A percentile compares a stretch with the other conserved stretches of the same genome.
phyloP scores from a whole-genome alignment of 352 stramenopile species.

The Thraustochytrium striatum region DNA sequence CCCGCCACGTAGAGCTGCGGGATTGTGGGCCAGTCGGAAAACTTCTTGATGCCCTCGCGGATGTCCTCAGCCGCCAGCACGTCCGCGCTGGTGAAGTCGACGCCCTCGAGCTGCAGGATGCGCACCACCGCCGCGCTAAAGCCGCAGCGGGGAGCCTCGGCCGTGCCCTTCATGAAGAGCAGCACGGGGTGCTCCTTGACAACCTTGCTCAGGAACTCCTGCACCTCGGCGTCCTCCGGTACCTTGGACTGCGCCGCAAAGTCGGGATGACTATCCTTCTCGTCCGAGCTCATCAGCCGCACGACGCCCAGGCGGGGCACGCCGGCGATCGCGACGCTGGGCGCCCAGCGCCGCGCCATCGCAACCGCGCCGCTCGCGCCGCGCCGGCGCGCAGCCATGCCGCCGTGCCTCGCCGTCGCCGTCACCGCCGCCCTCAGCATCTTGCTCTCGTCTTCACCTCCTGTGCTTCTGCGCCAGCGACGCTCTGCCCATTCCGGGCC shows the following conservation, averaged over 20 bases:
- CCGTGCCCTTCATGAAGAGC: slow-evolving; percentile 99
- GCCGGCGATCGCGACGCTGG: slow-evolving; percentile 6
- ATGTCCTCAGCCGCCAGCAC: slow-evolving; percentile 85
- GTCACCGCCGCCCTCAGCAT: neutral
- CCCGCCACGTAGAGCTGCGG: slow-evolving; percentile 98
- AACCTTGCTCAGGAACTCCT: slow-evolving; percentile 76
- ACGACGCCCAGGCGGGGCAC: no score
- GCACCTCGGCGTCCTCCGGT: slow-evolving; percentile 72
- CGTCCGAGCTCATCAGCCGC: neutral
- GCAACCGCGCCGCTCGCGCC: neutral
- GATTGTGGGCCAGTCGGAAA: slow-evolving; percentile 70
- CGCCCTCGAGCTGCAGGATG: slow-evolving; percentile 75
- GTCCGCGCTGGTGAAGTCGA: slow-evolving; percentile 96
- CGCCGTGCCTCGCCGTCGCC: neutral
- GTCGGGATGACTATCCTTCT: slow-evolving; percentile 71
- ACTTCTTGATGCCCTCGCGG: slow-evolving; percentile 96
- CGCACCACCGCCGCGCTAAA: slow-evolving; percentile 94
- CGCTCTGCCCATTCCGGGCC: neutral
- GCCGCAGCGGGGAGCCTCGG: slow-evolving; percentile 89
- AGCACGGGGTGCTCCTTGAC: slow-evolving; percentile 87
- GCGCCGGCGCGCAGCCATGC: slow-evolving; percentile 8
- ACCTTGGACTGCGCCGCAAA: slow-evolving; percentile 68
- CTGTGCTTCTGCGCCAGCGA: neutral
- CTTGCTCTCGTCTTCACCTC: neutral
- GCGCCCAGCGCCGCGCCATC: neutral